phyloP scores from a whole-genome alignment of 345 rosid genomes.

The Eucalyptus lansdowneana region DNA sequence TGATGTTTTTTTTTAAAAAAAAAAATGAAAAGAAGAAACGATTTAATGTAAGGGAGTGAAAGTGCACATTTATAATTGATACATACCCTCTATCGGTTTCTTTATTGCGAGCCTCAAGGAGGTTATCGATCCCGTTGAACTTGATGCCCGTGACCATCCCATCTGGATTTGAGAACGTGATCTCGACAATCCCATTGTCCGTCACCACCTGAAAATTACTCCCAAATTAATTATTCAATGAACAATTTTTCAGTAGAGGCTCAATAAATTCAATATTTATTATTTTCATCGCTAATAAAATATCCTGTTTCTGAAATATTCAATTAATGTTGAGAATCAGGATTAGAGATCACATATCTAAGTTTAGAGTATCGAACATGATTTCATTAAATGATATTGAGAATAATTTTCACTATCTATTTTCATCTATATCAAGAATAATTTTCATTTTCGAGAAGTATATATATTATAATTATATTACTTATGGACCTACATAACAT shows the following conservation, averaged over 20 bases:
- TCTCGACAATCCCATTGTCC: slow-evolving; percentile 20
- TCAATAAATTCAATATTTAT: background rate
- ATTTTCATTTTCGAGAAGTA: background rate
- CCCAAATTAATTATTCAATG: background rate
- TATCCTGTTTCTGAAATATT: background rate
- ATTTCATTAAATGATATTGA: background rate
- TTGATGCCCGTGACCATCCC: slow-evolving; percentile 14
- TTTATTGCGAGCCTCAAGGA: slow-evolving; percentile 1
- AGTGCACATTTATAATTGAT: background rate
- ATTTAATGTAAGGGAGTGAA: background rate
- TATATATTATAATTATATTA: background rate
- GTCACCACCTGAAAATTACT: slow-evolving; percentile 8
- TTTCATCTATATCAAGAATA: background rate
- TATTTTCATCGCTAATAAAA: background rate
- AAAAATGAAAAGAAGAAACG: background rate
- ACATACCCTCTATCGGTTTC: background rate
- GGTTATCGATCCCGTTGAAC: slow-evolving; percentile 14
- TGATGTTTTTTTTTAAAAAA: background rate
- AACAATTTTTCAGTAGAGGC: background rate
- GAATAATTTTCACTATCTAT: background rate
- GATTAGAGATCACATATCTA: background rate
- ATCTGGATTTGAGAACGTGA: slow-evolving; percentile 9
- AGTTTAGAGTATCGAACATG: background rate
- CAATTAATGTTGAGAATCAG: background rate
- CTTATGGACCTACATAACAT: background rate